Conservation (phyloP, 805 yeast genomes). For the Yamadazyma akitaensis region DNA sequence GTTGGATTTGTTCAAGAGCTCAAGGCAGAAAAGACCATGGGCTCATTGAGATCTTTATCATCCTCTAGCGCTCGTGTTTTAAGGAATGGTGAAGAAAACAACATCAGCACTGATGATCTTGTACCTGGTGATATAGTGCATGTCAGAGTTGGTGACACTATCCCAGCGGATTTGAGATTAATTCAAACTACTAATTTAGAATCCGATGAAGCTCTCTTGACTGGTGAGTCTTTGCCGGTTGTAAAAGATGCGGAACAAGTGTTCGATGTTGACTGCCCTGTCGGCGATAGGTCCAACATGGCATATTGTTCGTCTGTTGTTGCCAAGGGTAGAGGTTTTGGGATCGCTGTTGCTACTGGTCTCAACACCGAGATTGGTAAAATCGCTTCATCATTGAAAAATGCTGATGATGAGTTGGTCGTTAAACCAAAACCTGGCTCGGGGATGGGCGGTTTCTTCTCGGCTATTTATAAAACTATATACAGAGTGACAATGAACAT, state of each 20-base stretch:
- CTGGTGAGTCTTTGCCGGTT: constrained; percentile 68
- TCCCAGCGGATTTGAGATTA: constrained; percentile 71
- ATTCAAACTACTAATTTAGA: constrained; percentile 60
- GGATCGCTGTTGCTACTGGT: constrained; percentile 67
- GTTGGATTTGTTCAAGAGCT: constrained; percentile 71
- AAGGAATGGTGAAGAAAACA: constrained; percentile 54
- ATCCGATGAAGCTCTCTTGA: constrained; percentile 64
- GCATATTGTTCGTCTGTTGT: constrained; percentile 68
- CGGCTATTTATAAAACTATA: constrained; percentile 46
- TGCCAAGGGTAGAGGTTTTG: constrained; percentile 71
- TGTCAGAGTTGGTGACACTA: constrained; percentile 67
- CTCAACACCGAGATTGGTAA: constrained; percentile 70
- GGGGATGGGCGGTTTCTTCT: constrained; percentile 42
- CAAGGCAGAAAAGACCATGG: constrained; percentile 78
- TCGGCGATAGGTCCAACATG: constrained; percentile 73
- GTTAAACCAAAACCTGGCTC: constrained; percentile 40
- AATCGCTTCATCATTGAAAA: constrained; percentile 59
- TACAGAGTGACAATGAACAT: constrained; percentile 61
- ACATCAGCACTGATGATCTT: constrained; percentile 59
- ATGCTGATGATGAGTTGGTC: constrained; percentile 37
- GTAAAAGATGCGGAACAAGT: constrained; percentile 46
- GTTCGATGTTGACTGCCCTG: constrained; percentile 41
- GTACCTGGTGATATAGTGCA: constrained; percentile 73
- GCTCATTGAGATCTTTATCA: constrained; percentile 60
- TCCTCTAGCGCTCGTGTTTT: constrained; percentile 70